A percentile compares a stretch with the other conserved stretches of the same genome.
Conservation (phyloP, 179 eudicot species). For the Monotropa hypopitys region DNA sequence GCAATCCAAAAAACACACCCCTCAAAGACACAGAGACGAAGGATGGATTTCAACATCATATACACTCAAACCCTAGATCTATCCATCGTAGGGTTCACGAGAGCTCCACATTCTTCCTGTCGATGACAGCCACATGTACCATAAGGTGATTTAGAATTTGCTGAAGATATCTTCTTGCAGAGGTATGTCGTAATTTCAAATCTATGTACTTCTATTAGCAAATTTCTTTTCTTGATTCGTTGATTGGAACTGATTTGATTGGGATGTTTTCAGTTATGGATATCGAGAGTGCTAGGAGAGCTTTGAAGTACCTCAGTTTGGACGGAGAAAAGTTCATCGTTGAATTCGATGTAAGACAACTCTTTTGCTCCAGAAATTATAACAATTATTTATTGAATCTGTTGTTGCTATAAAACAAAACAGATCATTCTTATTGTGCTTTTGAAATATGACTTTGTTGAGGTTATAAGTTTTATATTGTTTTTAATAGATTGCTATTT, state of each 20-base stretch:
- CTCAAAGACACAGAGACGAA: too few species aligned
- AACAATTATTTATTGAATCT: background rate
- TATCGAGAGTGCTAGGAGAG: conserved; percentile 52
- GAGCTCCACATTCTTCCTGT: conserved; percentile 49
- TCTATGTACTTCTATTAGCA: background rate
- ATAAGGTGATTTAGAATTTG: conserved; percentile 42
- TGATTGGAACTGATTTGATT: background rate
- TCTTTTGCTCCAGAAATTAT: background rate
- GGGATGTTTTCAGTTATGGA: conserved; percentile 32
- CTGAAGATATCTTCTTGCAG: conserved; percentile 38
- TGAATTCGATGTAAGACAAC: conserved; percentile 25
- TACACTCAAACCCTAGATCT: too few species aligned
- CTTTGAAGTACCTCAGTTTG: conserved; percentile 44
- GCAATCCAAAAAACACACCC: too few species aligned
- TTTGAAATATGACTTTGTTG: background rate
- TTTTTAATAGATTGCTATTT: background rate
- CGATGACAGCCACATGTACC: conserved; percentile 45
- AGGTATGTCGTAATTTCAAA: conserved; percentile 17
- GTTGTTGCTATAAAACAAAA: background rate
- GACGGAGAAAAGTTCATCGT: conserved; percentile 33
- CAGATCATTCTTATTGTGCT: background rate
- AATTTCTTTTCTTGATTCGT: background rate
- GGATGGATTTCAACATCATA: too few species aligned
- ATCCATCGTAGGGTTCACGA: background rate
- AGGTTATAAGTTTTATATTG: background rate